phyloP scores from a whole-genome alignment of 192 early-diverging fungal species.

The Coemansia sp. region DNA sequence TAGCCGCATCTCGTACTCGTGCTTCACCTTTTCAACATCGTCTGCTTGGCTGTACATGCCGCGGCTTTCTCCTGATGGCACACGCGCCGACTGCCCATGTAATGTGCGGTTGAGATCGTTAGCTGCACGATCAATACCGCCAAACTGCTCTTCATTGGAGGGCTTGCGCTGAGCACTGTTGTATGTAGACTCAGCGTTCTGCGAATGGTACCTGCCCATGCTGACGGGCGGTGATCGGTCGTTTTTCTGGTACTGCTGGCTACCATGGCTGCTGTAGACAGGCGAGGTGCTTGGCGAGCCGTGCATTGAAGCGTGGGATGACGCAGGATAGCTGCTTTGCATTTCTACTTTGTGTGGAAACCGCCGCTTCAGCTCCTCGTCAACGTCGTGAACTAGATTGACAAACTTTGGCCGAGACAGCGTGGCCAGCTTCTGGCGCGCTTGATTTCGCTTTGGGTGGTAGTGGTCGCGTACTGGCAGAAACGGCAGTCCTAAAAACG shows the following conservation, averaged over 20 bases:
- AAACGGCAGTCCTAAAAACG: slow-evolving; percentile 63
- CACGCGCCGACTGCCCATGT: slow-evolving; percentile 1
- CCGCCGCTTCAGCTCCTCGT: slow-evolving; percentile 60
- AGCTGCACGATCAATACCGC: slow-evolving; percentile 24
- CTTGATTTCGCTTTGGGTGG: slow-evolving; percentile 91
- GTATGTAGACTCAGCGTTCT: slow-evolving; percentile 4
- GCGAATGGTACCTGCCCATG: slow-evolving; percentile 8
- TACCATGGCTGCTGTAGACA: slow-evolving; percentile 15
- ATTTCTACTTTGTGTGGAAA: slow-evolving; percentile 47
- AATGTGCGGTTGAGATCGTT: slow-evolving; percentile 12
- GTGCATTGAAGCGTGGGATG: slow-evolving; percentile 25
- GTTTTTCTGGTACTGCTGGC: slow-evolving; percentile 17
- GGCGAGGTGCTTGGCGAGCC: slow-evolving; percentile 34
- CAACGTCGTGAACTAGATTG: slow-evolving; percentile 89
- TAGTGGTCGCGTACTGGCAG: slow-evolving; percentile 81
- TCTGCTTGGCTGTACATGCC: slow-evolving; percentile 12
- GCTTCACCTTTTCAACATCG: slow-evolving; percentile 50
- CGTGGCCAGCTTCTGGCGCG: slow-evolving; percentile 93
- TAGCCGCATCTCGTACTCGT: slow-evolving; percentile 67
- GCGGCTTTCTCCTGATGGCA: slow-evolving; percentile 14
- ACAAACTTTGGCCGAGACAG: slow-evolving; percentile 83
- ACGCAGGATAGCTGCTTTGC: slow-evolving; percentile 11
- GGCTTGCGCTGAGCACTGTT: neutral
- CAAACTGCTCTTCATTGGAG: slow-evolving; percentile 14
- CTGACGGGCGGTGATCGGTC: slow-evolving; percentile 35